These are phyloP conservation scores for Nakazawaea molendinolei DNA, from an alignment of 805 yeast genomes.

Conservation along the genomic window DNA sequence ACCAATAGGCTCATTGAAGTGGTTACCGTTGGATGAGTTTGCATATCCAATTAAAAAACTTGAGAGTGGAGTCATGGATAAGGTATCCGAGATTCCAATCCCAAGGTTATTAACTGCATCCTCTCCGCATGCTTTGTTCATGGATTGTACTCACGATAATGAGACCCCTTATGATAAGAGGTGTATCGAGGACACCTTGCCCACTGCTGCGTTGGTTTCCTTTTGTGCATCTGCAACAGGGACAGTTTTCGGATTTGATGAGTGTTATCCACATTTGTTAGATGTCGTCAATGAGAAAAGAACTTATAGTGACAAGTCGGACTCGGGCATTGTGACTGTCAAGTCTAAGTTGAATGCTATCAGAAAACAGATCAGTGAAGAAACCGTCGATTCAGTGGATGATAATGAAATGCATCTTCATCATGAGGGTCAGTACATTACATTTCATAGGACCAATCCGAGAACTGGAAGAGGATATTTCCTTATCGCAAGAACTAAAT, in stretches of 20 bases:
- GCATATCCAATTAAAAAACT: conserved; percentile 52
- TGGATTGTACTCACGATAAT: conserved; percentile 98
- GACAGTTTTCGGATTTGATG: conserved; percentile 90
- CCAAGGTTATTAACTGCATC: conserved; percentile 60
- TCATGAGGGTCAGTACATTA: conserved; percentile 87
- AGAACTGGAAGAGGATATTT: conserved; percentile 85
- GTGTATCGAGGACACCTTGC: conserved; percentile 89
- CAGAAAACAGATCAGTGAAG: conserved; percentile 49
- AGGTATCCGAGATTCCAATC: conserved; percentile 57
- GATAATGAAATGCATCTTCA: conserved; percentile 88
- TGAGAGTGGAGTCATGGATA: conserved; percentile 20
- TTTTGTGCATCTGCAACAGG: conserved; percentile 93
- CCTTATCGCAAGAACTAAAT: conserved; percentile 81
- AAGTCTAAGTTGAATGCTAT: conserved; percentile 54
- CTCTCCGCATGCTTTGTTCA: conserved; percentile 88
- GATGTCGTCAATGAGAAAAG: conserved; percentile 77
- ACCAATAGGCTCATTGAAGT: conserved; percentile 87
- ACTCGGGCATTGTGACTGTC: conserved; percentile 67
- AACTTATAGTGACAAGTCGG: conserved; percentile 40
- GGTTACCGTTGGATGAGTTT: conserved; percentile 70
- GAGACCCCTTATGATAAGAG: conserved; percentile 85
- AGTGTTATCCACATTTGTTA: conserved; percentile 74
- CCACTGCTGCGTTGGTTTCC: conserved; percentile 91
- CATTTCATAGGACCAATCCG: conserved; percentile 81
- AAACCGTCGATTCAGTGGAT: conserved; percentile 45